Evolutionary conservation across 441 rosid genomes (phyloP).

Genomic region (Pelargonium exstipulatum): DNA sequence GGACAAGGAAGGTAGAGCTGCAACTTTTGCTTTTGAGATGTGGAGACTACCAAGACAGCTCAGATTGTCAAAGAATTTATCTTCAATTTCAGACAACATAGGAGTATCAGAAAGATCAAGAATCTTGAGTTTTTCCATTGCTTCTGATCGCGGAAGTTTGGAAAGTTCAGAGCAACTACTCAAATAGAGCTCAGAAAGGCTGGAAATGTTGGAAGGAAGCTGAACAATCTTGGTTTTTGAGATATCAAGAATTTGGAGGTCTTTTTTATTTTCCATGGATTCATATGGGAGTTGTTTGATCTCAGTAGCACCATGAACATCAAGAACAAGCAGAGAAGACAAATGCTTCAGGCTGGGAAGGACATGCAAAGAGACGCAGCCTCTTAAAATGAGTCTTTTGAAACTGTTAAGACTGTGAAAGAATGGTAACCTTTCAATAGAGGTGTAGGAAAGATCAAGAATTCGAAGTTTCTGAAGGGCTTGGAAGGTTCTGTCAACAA

Average conservation of each 20-base stretch:
- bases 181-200: constrained; percentile 33
- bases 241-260: constrained; percentile 39
- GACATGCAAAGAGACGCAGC: constrained; percentile 29
- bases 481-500: constrained; percentile 30
- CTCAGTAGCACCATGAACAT: constrained; percentile 37
- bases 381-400: constrained; percentile 27
- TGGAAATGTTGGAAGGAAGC: constrained; percentile 26
- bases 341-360: constrained; percentile 34
- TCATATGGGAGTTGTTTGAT: constrained; percentile 32
- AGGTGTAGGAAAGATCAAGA: constrained; percentile 38
- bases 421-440: constrained; percentile 33
- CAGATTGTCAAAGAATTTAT: constrained; percentile 25
- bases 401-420: constrained; percentile 24
- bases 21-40: constrained; percentile 34
- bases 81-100: constrained; percentile 19
- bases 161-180: constrained; percentile 26
- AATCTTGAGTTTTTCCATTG: constrained; percentile 13
- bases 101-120: constrained; percentile 34
- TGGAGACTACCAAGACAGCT: constrained; percentile 32
- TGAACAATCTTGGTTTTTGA: constrained; percentile 28
- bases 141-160: constrained; percentile 19
- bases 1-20: constrained; percentile 23
- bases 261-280: constrained; percentile 24
- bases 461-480: constrained; percentile 29
- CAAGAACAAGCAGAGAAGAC: constrained; percentile 41